Conservation (phyloP, 2,329 filamentous ascomycete genomes). For the Chaetomium sp. region DNA sequence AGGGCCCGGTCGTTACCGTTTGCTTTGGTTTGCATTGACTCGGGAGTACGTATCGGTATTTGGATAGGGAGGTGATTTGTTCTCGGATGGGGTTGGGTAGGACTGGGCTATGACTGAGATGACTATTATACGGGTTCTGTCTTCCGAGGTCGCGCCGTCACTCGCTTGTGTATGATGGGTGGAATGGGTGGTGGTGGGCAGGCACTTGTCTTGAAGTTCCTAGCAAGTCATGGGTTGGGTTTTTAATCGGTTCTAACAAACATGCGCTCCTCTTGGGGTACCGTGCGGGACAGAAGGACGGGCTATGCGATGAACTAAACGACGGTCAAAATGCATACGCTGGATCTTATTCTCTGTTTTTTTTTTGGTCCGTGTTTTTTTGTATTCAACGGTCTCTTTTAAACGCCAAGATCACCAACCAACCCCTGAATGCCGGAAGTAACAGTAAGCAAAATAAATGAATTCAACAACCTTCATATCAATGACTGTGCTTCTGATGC, state of each 20-base stretch:
- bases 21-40: conserved; percentile 2
- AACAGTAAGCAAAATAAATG: conserved; percentile 1
- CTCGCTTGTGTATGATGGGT: conserved; percentile 5
- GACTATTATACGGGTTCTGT: not conserved
- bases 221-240: not conserved
- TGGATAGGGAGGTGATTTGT: not conserved
- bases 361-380: not conserved
- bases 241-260: not conserved
- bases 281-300: not conserved
- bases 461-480: conserved; percentile 2
- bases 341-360: not conserved
- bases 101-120: not conserved
- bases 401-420: not conserved
- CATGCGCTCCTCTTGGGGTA: not conserved
- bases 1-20: not conserved
- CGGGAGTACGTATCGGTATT: conserved; percentile 43
- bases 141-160: not conserved
- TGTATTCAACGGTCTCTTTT: not conserved
- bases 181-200: not conserved
- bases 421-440: not conserved
- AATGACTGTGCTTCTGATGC: conserved; percentile 1
- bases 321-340: conserved; percentile 1
- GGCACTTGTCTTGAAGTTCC: not conserved
- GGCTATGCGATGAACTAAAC: not conserved
- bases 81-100: not conserved